phyloP scores from a whole-genome alignment of 2,329 filamentous ascomycete genomes.

The Sporothrix brunneoviolacea region DNA sequence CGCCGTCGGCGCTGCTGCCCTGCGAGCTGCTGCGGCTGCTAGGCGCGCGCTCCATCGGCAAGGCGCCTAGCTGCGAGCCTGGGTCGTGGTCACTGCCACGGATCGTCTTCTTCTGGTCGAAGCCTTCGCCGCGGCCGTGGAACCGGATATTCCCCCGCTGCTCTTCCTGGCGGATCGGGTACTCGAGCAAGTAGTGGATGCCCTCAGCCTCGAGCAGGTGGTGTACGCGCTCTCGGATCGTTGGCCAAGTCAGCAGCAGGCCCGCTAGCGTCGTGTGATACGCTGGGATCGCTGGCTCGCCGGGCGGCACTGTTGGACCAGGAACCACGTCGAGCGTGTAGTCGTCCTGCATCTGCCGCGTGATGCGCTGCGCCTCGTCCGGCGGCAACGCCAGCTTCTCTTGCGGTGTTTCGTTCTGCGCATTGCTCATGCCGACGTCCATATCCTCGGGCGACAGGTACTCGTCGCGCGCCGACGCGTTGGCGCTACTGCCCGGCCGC shows the following conservation, averaged over 20 bases:
- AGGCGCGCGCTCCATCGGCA: slow-evolving; percentile 4
- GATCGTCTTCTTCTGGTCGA: slow-evolving; percentile 43
- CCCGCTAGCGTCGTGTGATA: slow-evolving; percentile 91
- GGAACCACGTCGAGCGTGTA: slow-evolving; percentile 43
- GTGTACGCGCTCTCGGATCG: slow-evolving; percentile 58
- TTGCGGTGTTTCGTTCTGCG: slow-evolving; percentile 22
- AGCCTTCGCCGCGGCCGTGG: slow-evolving; percentile 72
- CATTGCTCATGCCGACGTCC: background rate
- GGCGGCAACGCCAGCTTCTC: slow-evolving; percentile 16
- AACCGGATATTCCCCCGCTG: slow-evolving; percentile 66
- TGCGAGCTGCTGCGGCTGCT: slow-evolving; percentile 31
- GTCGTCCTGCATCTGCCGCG: slow-evolving; percentile 34
- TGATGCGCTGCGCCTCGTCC: slow-evolving; percentile 27
- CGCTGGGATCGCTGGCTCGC: slow-evolving; percentile 65
- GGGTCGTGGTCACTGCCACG: slow-evolving; percentile 30
- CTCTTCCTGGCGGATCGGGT: slow-evolving; percentile 71
- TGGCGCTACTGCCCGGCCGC: slow-evolving; percentile 20
- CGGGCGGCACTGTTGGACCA: slow-evolving; percentile 46
- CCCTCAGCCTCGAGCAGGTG: slow-evolving; percentile 41
- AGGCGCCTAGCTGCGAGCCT: background rate
- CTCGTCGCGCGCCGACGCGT: slow-evolving; percentile 19
- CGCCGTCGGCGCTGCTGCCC: slow-evolving; percentile 16
- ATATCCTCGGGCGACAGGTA: slow-evolving; percentile 12
- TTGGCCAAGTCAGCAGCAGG: slow-evolving; percentile 66
- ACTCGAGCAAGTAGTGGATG: slow-evolving; percentile 56